Evolutionary conservation across 768 basidiomycete genomes (phyloP).

Genomic region (Terana coerulea): DNA sequence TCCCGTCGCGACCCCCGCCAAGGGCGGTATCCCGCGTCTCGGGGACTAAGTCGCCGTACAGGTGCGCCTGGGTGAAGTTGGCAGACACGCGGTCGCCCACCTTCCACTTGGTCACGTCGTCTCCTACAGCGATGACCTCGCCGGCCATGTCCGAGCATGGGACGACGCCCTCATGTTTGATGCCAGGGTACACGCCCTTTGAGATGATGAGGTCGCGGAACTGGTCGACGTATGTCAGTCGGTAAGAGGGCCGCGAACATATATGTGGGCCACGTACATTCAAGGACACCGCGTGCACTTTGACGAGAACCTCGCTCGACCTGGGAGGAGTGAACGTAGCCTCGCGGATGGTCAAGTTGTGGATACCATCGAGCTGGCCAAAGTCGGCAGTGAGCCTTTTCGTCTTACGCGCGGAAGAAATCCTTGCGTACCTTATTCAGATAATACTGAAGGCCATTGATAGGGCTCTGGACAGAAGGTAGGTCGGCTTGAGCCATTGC

Average conservation of each 20-base stretch:
- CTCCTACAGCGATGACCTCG: constrained; percentile 45
- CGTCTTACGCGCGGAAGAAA: no score
- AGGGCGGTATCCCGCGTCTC: constrained; percentile 35
- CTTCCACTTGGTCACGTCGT: constrained; percentile 42
- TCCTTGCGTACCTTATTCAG: no score
- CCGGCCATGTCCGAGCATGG: constrained; percentile 51
- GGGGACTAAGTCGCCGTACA: constrained; percentile 40
- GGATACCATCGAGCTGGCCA: constrained; percentile 23
- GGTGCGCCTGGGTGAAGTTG: constrained; percentile 47
- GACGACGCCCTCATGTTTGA: constrained; percentile 7
- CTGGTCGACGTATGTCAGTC: constrained; percentile 23
- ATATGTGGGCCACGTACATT: constrained; percentile 24
- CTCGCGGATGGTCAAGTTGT: constrained; percentile 27
- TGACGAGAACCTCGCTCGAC: constrained; percentile 50
- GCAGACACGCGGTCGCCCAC: constrained; percentile 54
- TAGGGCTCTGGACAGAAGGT: no score
- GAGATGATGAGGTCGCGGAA: constrained; percentile 31
- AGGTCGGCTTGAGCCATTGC: no score
- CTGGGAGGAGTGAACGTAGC: constrained; percentile 29
- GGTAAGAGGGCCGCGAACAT: neutral
- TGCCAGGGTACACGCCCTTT: neutral
- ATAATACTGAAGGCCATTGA: no score
- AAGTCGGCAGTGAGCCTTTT: no score
- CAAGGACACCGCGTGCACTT: constrained; percentile 53
- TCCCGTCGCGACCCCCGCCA: constrained; percentile 48